phyloP scores from a whole-genome alignment of 2,329 filamentous ascomycete species.

The Neoscytalidium dimidiatum region DNA sequence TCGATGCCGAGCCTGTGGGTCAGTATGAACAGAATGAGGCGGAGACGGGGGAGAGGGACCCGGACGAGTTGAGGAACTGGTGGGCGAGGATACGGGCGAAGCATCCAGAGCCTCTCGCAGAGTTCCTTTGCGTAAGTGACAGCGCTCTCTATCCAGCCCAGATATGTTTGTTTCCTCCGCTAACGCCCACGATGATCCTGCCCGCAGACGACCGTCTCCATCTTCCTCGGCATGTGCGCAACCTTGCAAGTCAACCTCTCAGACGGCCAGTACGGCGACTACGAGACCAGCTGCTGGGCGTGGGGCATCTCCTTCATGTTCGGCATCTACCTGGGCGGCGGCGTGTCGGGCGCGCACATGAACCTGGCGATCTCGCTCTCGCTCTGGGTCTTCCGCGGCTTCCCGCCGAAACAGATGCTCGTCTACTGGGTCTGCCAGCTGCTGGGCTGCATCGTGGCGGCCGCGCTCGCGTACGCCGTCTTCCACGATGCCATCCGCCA shows the following conservation, averaged over 20 bases:
- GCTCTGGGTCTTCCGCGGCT: constrained; percentile 37
- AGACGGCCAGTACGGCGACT: constrained; percentile 8
- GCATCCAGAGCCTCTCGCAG: constrained; percentile 17
- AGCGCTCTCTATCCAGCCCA: no score
- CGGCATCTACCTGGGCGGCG: constrained; percentile 48
- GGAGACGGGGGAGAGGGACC: neutral
- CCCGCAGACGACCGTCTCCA: neutral
- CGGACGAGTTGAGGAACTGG: constrained; percentile 14
- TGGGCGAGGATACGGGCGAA: constrained; percentile 15
- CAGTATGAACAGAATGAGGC: neutral
- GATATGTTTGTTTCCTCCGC: no score
- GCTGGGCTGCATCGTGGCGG: constrained; percentile 37
- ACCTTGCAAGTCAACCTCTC: constrained; percentile 6
- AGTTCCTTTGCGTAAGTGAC: constrained; percentile 17
- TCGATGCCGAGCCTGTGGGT: constrained; percentile 11
- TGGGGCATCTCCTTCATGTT: constrained; percentile 61
- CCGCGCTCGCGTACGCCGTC: constrained; percentile 37
- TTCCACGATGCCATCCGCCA: constrained; percentile 39
- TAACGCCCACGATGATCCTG: neutral
- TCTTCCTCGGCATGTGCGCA: constrained; percentile 16
- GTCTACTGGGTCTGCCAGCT: constrained; percentile 37
- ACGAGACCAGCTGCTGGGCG: constrained; percentile 17
- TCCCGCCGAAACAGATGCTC: constrained; percentile 30
- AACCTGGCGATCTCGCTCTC: constrained; percentile 50
- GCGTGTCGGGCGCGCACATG: constrained; percentile 51